A percentile compares a stretch with the other conserved stretches of the same genome.
These are phyloP conservation scores for Ceratocystis alfenasii DNA, from an alignment of 2,329 filamentous ascomycete genomes.

Conservation along the genomic window DNA sequence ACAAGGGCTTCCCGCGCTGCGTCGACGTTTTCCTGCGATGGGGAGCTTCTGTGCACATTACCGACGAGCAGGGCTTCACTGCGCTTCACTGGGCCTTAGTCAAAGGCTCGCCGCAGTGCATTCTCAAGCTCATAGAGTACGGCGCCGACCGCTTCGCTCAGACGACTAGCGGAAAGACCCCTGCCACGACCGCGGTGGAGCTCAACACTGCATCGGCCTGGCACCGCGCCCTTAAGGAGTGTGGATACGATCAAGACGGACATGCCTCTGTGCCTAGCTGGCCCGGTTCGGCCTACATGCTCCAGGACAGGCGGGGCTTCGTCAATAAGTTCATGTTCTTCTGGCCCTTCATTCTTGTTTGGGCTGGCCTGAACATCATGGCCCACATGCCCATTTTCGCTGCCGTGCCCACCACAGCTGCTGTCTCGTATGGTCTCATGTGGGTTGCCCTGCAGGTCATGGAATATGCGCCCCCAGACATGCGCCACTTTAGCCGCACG, in stretches of 20 bases:
- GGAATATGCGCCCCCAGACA: slow-evolving; percentile 72
- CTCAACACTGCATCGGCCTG: slow-evolving; percentile 78
- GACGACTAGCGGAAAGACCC: slow-evolving; percentile 83
- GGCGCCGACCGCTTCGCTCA: slow-evolving; percentile 86
- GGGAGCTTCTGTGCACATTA: slow-evolving; percentile 86
- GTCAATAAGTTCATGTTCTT: slow-evolving; percentile 80
- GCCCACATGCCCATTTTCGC: slow-evolving; percentile 62
- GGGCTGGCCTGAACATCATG: slow-evolving; percentile 57
- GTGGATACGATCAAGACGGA: slow-evolving; percentile 70
- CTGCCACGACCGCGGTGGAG: slow-evolving; percentile 70
- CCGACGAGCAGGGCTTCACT: slow-evolving; percentile 85
- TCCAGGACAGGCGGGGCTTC: slow-evolving; percentile 67
- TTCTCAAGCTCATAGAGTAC: slow-evolving; percentile 91
- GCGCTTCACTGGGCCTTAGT: slow-evolving; percentile 94
- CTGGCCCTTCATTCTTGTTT: slow-evolving; percentile 70
- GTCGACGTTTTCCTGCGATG: slow-evolving; percentile 88
- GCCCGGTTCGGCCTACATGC: slow-evolving; percentile 57
- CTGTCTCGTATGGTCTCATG: slow-evolving; percentile 59
- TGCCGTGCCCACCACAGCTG: slow-evolving; percentile 58
- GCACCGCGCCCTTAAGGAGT: slow-evolving; percentile 70
- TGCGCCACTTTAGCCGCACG: slow-evolving; percentile 82
- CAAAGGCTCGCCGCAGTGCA: slow-evolving; percentile 77
- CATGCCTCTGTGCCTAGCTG: slow-evolving; percentile 58
- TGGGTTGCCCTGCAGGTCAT: slow-evolving; percentile 66
- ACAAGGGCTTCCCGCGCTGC: slow-evolving; percentile 87